A percentile compares a stretch with the other conserved stretches of the same genome.
Conservation (phyloP, 106 monocot species). For the Allium sativum region DNA sequence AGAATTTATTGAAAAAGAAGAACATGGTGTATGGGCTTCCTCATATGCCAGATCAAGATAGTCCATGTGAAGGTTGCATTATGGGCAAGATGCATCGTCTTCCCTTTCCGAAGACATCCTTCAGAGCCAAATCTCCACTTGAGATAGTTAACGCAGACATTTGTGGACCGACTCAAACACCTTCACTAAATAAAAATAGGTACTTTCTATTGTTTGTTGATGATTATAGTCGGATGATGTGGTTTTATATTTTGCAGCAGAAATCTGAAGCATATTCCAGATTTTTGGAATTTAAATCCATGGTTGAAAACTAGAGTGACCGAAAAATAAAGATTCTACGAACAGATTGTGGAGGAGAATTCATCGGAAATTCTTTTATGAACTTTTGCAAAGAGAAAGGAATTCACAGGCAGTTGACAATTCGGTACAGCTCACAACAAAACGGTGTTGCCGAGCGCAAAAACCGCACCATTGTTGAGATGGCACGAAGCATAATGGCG, state of each 20-base stretch:
- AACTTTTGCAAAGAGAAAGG: neutral
- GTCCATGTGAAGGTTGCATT: slow-evolving; percentile 8
- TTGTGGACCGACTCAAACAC: slow-evolving; percentile 3
- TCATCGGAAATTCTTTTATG: neutral
- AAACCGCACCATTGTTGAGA: slow-evolving; percentile 2
- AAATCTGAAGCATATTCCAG: slow-evolving; percentile 5
- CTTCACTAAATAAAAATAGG: neutral
- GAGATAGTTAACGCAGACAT: slow-evolving; percentile 3
- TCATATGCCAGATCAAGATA: neutral
- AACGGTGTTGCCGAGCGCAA: neutral
- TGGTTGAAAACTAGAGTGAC: neutral
- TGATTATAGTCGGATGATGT: slow-evolving; percentile 4
- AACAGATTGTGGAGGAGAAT: slow-evolving; percentile 4
- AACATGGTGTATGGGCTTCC: slow-evolving; percentile 7
- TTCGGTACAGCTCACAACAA: slow-evolving; percentile 1
- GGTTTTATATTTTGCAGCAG: neutral
- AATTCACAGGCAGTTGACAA: neutral
- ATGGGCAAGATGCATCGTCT: slow-evolving; percentile 3
- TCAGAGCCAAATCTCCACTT: neutral
- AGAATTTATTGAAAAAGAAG: slow-evolving; percentile 1
- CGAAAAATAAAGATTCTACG: neutral
- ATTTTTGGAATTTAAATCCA: neutral
- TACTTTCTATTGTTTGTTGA: slow-evolving; percentile 5
- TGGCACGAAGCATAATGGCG: neutral
- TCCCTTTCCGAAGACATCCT: slow-evolving; percentile 1